Conservation (phyloP, 1,284 basidiomycete genomes). For the Peniophora sp. region DNA sequence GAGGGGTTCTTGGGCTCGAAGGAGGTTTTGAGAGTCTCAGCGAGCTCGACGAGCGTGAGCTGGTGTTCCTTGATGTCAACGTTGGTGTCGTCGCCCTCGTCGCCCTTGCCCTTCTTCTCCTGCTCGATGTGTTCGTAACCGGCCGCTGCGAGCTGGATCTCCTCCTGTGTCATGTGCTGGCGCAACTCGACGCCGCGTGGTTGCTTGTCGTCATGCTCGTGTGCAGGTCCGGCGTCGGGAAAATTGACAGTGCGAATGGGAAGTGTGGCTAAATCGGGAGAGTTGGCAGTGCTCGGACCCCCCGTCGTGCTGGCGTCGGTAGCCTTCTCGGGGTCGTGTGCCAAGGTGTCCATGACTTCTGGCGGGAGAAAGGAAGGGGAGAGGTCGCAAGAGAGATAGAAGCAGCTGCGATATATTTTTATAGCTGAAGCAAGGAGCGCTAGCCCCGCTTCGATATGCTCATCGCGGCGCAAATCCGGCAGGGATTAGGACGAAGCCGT, state of each 20-base stretch:
- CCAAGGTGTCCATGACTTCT: slow-evolving; percentile 2
- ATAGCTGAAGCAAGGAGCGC: no score
- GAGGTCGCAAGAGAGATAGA: background rate
- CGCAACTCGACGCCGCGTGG: slow-evolving; percentile 51
- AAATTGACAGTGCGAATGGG: slow-evolving; percentile 34
- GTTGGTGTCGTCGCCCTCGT: slow-evolving; percentile 20
- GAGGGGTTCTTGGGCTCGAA: slow-evolving; percentile 48
- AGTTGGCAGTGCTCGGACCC: no score
- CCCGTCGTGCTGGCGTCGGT: background rate
- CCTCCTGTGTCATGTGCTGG: slow-evolving; percentile 57
- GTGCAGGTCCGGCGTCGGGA: slow-evolving; percentile 29
- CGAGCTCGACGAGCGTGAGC: slow-evolving; percentile 34
- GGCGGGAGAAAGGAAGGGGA: slow-evolving; percentile 2
- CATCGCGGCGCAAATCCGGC: slow-evolving; percentile 10
- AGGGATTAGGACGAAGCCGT: slow-evolving; percentile 2
- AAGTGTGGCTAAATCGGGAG: slow-evolving; percentile 7
- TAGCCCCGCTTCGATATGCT: background rate
- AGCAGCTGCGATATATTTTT: no score
- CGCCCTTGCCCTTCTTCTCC: slow-evolving; percentile 27
- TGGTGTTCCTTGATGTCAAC: slow-evolving; percentile 53
- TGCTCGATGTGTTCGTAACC: slow-evolving; percentile 56
- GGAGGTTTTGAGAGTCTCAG: slow-evolving; percentile 34
- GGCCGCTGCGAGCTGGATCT: slow-evolving; percentile 57
- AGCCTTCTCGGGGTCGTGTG: background rate
- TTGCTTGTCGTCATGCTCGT: slow-evolving; percentile 35